Conservation (phyloP, 257 asterid species). For the Paulownia fortunei region DNA sequence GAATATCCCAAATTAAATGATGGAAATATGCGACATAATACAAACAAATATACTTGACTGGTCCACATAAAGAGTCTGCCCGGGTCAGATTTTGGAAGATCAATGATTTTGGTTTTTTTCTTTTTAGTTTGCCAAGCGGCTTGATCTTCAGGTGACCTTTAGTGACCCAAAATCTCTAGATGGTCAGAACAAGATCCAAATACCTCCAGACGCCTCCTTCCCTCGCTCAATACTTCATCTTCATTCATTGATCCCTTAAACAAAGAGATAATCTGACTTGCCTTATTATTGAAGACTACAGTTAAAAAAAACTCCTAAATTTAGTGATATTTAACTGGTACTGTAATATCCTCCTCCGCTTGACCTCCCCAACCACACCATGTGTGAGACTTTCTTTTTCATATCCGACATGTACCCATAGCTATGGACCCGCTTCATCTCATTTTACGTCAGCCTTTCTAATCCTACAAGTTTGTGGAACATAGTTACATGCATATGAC, state of each 20-base stretch:
- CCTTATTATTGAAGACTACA: neutral
- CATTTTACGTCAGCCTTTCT: neutral
- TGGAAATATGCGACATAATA: neutral
- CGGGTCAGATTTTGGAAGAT: neutral
- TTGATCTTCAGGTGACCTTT: neutral
- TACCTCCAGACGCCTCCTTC: neutral
- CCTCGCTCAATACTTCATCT: neutral
- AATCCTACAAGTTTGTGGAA: neutral
- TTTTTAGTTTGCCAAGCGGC: neutral
- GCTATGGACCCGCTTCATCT: neutral
- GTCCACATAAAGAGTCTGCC: conserved; percentile 3
- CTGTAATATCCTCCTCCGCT: neutral
- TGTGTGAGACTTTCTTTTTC: neutral
- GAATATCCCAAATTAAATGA: neutral
- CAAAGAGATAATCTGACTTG: neutral
- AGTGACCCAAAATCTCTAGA: neutral
- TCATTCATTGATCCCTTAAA: neutral
- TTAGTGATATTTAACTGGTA: neutral
- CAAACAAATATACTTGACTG: neutral
- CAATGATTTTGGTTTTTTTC: neutral
- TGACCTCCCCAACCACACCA: neutral
- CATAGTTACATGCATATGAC: neutral
- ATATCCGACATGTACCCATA: neutral
- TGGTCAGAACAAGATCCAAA: neutral
- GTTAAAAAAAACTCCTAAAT: neutral